Conservation (phyloP, 148 eudicot species). For the Chenopodium berlandieri region DNA sequence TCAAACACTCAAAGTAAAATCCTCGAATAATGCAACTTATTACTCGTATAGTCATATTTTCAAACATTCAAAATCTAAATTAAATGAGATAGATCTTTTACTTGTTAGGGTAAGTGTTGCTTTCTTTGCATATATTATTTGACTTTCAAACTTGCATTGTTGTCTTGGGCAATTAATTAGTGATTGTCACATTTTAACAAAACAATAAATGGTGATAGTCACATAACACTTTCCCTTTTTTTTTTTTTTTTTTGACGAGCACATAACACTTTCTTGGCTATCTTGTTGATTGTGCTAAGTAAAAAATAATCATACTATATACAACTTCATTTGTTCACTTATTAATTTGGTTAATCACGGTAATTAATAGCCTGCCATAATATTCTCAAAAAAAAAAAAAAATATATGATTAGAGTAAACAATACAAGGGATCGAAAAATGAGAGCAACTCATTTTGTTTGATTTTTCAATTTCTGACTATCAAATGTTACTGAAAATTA, state of each 20-base stretch:
- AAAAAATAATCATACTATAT: no score
- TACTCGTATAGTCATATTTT: no score
- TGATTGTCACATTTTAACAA: not conserved
- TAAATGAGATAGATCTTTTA: not conserved
- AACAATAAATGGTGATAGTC: not conserved
- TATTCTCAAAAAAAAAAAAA: no score
- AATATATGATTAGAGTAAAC: not conserved
- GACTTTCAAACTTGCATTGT: not conserved
- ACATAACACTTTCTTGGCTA: not conserved
- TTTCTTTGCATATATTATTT: no score
- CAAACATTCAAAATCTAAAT: not conserved
- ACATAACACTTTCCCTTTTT: not conserved
- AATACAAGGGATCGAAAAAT: not conserved
- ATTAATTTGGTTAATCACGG: not conserved
- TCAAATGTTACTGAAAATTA: slow-evolving; percentile 28
- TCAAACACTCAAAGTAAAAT: not conserved
- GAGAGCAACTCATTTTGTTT: not conserved
- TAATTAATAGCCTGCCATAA: no score
- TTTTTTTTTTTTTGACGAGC: no score
- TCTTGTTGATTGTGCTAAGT: not conserved
- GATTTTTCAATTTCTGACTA: slow-evolving; percentile 10
- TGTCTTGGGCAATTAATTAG: not conserved
- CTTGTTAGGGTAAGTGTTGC: not conserved
- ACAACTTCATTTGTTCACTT: not conserved
- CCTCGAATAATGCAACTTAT: not conserved